Evolutionary conservation across 495 filamentous ascomycete genomes (phyloP), one percentile per base, ranked within the genome.

Genomic region (Neurospora terricola): DNA sequence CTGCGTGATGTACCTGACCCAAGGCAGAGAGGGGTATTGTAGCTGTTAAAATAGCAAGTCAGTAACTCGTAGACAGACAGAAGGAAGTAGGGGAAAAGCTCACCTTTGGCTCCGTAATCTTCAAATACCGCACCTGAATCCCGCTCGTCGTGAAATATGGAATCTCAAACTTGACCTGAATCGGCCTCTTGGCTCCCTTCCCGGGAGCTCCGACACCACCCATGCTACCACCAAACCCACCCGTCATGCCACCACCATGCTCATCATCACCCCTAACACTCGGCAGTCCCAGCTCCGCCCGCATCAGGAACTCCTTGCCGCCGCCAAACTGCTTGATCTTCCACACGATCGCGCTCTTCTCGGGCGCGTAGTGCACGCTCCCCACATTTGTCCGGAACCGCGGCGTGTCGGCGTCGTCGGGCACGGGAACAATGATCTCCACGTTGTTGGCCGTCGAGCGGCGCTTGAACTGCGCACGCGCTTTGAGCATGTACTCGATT

Each of bases 311-410:
- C 79, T 99, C 96, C 83, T 99, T 99, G 75, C 91, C 90, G 70
- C 96, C 96, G 8, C 96, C 96, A 80, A 99, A 99, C 78, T 99
- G 96, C 87, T 99, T 99, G 85, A 99, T 99, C 87, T 98, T 98
- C 96, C 96, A 99, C 74, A 99, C 90, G 74, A 99, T 99, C 39
- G 96, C 94, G 54, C 93, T 95, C 78, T 97, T 93, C 81, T 99
- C 96, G 9, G 96, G 96, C 12, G 95, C 95, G 81, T 99, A 99
- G 82, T 98, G 96, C n/a, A 99, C 96, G 27, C 90, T 91, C 37
- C 96, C 96, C 76, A 99, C 95, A 80, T 98, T 98, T 21, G 96
- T 98, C 68, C 96, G 90, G 88, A 99, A 99, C 69, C 96, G 90
- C 11, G 96, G 96, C 2, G 92, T 93, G 81, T 98, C 96, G 72